Evolutionary conservation across 352 stramenopile genomes (phyloP), one percentile per base, ranked within the genome.

Genomic region (Pythium brassicae): DNA sequence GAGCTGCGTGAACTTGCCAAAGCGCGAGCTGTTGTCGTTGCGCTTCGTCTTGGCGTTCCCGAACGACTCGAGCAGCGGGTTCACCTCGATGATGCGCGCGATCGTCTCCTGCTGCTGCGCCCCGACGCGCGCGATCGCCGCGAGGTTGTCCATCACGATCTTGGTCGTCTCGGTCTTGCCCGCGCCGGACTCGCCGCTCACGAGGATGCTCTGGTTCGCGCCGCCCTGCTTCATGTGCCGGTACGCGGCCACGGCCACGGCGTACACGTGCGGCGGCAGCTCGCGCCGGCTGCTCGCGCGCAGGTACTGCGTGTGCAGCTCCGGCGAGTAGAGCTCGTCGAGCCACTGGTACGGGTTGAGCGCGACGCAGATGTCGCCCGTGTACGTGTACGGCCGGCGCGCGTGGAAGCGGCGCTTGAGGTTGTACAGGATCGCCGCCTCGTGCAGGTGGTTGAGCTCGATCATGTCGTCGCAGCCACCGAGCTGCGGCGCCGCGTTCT

Each of bases 11-110:
- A 97, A 98, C 70, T 98, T 98, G 49, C 96, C 96, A 64, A 98
- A 99, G 34, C 95, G 86, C 62, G 64, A 89, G 8, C 87, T 98
- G 69, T 99, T 99, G 78, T 98, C 92, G 71, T 99, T 99, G 25
- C 96, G 84, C 15, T 97, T 86, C 3, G 96, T 99, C 60, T 97
- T 96, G 29, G 96, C 95, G 70, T 99, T 99, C 32, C 97, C 97
- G 68, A 99, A 99, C 27, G 91, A 94, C 76, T 99, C 97, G 10
- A 99, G 84, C 46, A 99, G 78, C 25, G 97, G 97, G 66, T 99
- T 99, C 20, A 97, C 95, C 43, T 97, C 88, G 14, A 99, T 78
- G 53, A 99, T 98, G 43, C 90, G 79, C 15, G 86, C 78, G 60
- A 96, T 88, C 23, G 91, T 94, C 86, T 72, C 60, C 17, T 74